Evolutionary conservation across 139 green algal genomes (phyloP).

Genomic region (Coccomyxa sp.): DNA sequence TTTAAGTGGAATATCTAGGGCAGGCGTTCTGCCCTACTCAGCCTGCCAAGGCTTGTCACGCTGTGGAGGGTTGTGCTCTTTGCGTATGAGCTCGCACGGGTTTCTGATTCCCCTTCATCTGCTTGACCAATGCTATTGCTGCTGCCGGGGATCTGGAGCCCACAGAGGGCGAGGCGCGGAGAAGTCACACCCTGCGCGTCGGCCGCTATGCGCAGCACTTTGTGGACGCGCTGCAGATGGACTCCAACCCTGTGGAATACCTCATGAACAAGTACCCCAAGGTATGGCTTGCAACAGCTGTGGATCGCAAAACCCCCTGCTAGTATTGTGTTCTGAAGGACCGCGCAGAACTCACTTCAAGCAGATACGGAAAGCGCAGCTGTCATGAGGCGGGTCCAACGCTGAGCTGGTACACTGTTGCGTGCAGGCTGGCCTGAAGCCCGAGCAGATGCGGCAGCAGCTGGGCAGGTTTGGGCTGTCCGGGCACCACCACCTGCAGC

Average conservation of each 20-base stretch:
- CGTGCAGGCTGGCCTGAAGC: slow-evolving; percentile 62
- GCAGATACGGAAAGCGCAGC: no score
- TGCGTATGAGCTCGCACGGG: not conserved
- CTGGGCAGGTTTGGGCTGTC: slow-evolving; percentile 82
- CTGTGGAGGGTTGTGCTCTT: not conserved
- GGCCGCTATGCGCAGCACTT: slow-evolving; percentile 98
- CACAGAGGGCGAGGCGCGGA: slow-evolving; percentile 78
- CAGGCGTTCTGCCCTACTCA: not conserved
- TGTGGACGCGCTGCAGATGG: slow-evolving; percentile 92
- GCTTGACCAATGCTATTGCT: not conserved
- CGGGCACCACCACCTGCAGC: slow-evolving; percentile 93
- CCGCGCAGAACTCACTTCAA: no score
- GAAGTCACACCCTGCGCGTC: slow-evolving; percentile 91
- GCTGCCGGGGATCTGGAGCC: slow-evolving; percentile 84
- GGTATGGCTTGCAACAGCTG: no score
- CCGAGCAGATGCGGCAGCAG: slow-evolving; percentile 84
- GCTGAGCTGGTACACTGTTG: no score
- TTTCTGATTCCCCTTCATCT: not conserved
- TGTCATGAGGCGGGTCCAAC: no score
- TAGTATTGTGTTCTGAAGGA: no score
- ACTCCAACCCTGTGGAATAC: slow-evolving; percentile 95
- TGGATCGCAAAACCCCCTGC: no score
- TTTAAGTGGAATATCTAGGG: not conserved
- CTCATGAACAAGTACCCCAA: slow-evolving; percentile 71
- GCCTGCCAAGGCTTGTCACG: not conserved